Evolutionary conservation across 192 early-diverging fungal genomes (phyloP), one percentile per base, ranked within the genome.

Genomic region (Linnemannia hyalina): DNA sequence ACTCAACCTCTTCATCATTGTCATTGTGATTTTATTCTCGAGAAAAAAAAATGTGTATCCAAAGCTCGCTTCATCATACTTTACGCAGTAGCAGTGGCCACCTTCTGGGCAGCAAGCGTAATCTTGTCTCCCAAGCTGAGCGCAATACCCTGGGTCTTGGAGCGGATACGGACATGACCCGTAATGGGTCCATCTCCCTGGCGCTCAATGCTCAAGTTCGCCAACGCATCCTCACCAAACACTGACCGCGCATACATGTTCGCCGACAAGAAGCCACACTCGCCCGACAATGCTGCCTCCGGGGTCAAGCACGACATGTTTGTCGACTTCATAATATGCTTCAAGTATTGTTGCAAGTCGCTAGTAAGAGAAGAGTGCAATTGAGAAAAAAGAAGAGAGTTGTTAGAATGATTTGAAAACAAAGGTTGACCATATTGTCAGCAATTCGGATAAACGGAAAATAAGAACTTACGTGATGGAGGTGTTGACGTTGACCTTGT

Each of bases 261-360:
- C 29, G 98, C 98, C 9, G 98, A 97, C 29, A 99, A 88, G 92
- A 99, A 99, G 9, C 97, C 98, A 85, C 99, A 99, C 79, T 99
- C 97, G 42, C 97, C 98, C 9, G 92, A 93, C 26, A 99, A 89
- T 38, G 97, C 96, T 55, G 95, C 92, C 73, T 97, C 97, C 1
- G 98, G 98, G 10, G 98, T 99, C 74, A 99, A 87, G 88, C 98
- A 99, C n/a, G 93, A 94, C 97, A 99, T 98, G 89, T 99, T 99
- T 42, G 98, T 99, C 2, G 95, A 95, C 86, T 95, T 95, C 93
- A 99, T 96, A 68, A 99, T 97, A 82, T 99, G 98, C 49, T 95
- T 88, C 18, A 99, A 90, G 84, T 98, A 99, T 49, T 90, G 90
- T 83, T 95, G 92, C 55, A 99, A 89, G 84, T 99, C 96, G 68